These are phyloP conservation scores for Saccharomycopsis sp. DNA, from an alignment of 805 yeast species.

Conservation along the genomic window DNA sequence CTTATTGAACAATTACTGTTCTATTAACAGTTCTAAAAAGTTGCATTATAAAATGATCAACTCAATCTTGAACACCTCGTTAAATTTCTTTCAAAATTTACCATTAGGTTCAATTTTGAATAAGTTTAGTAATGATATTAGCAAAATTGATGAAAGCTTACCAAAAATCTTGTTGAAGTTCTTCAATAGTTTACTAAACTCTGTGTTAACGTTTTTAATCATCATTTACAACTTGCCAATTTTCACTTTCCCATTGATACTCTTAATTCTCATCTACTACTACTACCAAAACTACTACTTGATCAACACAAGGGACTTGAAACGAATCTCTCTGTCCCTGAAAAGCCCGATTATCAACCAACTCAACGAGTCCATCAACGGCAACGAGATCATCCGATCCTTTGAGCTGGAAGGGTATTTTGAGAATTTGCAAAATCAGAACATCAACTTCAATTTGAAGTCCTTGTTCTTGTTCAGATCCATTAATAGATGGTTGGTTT, in stretches of 20 bases:
- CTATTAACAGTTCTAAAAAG: slow-evolving; percentile 45
- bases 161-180: slow-evolving; percentile 47
- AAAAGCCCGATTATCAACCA: slow-evolving; percentile 74
- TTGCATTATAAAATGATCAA: slow-evolving; percentile 49
- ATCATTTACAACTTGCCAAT: slow-evolving; percentile 46
- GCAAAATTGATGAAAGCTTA: slow-evolving; percentile 42
- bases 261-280: slow-evolving; percentile 45
- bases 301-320: slow-evolving; percentile 65
- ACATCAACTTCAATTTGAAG: slow-evolving; percentile 38
- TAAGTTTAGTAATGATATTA: slow-evolving; percentile 60
- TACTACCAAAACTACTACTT: slow-evolving; percentile 66
- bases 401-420: slow-evolving; percentile 60
- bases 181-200: slow-evolving; percentile 32
- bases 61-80: slow-evolving; percentile 58
- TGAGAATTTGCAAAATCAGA: slow-evolving; percentile 40
- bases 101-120: slow-evolving; percentile 81
- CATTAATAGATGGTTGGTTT: slow-evolving; percentile 56
- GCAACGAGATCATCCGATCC: slow-evolving; percentile 71
- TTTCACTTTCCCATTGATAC: slow-evolving; percentile 36
- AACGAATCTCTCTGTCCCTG: slow-evolving; percentile 58
- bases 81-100: slow-evolving; percentile 74
- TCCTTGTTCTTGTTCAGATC: slow-evolving; percentile 21
- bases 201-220: slow-evolving; percentile 39
- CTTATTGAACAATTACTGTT: slow-evolving; percentile 39
- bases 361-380: slow-evolving; percentile 70